Evolutionary conservation across 2,329 filamentous ascomycete genomes (phyloP).

Genomic region (Clathrospora elynae): DNA sequence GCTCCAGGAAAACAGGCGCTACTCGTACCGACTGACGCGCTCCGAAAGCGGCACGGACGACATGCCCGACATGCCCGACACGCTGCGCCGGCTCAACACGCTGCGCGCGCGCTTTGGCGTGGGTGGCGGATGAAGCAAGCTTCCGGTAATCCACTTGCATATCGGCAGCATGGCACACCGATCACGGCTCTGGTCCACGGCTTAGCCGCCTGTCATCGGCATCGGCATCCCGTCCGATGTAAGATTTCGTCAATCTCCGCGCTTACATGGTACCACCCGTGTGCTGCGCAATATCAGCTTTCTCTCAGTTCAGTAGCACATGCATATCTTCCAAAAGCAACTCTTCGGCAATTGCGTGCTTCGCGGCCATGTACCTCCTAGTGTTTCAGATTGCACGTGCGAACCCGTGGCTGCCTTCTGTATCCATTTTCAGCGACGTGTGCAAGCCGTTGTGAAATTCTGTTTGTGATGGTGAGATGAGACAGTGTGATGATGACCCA

Average conservation of each 20-base stretch:
- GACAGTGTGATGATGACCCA: too few species aligned
- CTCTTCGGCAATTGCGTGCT: too few species aligned
- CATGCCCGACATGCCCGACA: conserved; percentile 40
- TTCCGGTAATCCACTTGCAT: neutral
- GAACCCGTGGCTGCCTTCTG: too few species aligned
- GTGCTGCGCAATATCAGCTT: conserved; percentile 4
- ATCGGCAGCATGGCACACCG: conserved; percentile 20
- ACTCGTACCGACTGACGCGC: conserved; percentile 40
- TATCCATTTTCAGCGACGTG: too few species aligned
- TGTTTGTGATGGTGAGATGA: too few species aligned
- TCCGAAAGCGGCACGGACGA: conserved; percentile 34
- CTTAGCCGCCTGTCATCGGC: too few species aligned
- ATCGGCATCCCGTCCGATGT: conserved; percentile 6
- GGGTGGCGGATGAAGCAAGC: conserved; percentile 36
- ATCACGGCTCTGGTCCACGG: conserved; percentile 19
- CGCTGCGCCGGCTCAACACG: conserved; percentile 41
- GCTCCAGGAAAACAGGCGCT: conserved; percentile 50
- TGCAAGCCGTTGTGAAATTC: too few species aligned
- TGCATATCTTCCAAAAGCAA: too few species aligned
- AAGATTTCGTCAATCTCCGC: conserved; percentile 7
- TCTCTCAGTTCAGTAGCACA: too few species aligned
- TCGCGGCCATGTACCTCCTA: too few species aligned
- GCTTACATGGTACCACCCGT: neutral
- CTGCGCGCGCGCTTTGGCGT: conserved; percentile 43
- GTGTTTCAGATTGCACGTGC: too few species aligned